Evolutionary conservation across 139 green algal genomes (phyloP), one percentile per base, ranked within the genome.

Genomic region (Diplosphaera chodatii): DNA sequence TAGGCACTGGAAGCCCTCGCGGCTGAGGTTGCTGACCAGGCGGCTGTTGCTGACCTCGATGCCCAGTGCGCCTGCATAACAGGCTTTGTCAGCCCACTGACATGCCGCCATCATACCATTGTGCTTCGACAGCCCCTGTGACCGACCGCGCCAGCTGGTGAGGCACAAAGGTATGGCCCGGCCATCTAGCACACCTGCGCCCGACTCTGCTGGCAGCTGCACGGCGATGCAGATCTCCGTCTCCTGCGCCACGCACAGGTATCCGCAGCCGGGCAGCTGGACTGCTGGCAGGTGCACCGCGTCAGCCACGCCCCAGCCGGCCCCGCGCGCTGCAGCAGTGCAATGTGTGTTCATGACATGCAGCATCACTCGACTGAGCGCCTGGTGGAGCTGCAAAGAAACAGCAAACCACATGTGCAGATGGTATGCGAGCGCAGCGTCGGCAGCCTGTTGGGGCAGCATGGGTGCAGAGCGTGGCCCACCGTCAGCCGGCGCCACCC

Each of bases 401-500:
- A n/a, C n/a, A n/a, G n/a, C n/a, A n/a, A n/a, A n/a, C n/a, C n/a
- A n/a, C n/a, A n/a, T n/a, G n/a, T n/a, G n/a, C n/a, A n/a, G n/a
- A n/a, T n/a, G n/a, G n/a, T n/a, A n/a, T n/a, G n/a, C n/a, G n/a
- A n/a, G n/a, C n/a, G n/a, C n/a, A n/a, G n/a, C n/a, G n/a, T n/a
- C n/a, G n/a, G n/a, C n/a, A n/a, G n/a, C n/a, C n/a, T n/a, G n/a
- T n/a, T n/a, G n/a, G n/a, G n/a, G n/a, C n/a, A n/a, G n/a, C n/a
- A n/a, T n/a, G n/a, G n/a, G 13, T 21, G 13, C 10, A 8, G 74
- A 82, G 32, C 76, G 55, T 8, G 4, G 32, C 15, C 64, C 70
- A 23, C 83, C 66, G 18, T 32, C 67, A 55, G 78, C 83, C 30
- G 77, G 67, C 33, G 79, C 82, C 18, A 88, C 32, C 30, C 84